These are phyloP conservation scores for Lathyrus sativus DNA, from an alignment of 306 rosid genomes.

Conservation along the genomic window DNA sequence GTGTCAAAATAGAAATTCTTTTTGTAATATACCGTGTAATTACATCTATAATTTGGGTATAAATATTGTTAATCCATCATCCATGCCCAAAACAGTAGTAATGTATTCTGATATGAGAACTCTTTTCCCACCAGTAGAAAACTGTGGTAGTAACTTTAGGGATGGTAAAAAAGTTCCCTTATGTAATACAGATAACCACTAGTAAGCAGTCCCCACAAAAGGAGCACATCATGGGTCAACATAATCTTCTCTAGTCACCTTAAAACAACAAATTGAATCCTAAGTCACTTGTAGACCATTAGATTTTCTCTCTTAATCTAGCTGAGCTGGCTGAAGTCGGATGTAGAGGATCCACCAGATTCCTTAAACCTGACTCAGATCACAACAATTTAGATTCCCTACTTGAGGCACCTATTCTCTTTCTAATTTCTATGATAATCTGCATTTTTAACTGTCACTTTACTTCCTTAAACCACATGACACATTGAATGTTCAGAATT, in stretches of 20 bases:
- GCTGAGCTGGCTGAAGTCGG: not conserved
- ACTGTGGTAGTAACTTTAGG: too few relatives aligned
- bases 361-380: slow-evolving; percentile 1
- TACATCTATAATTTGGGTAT: too few relatives aligned
- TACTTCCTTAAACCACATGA: slow-evolving; percentile 16
- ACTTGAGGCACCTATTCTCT: not conserved
- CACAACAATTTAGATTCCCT: not conserved
- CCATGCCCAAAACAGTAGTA: too few relatives aligned
- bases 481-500: slow-evolving; percentile 28
- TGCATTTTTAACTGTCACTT: not conserved
- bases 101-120: too few relatives aligned
- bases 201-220: not conserved
- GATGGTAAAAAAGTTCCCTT: too few relatives aligned
- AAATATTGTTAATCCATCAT: too few relatives aligned
- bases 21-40: too few relatives aligned
- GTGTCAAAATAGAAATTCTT: too few relatives aligned
- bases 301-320: not conserved
- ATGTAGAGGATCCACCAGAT: not conserved
- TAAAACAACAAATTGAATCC: not conserved
- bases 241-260: too few relatives aligned
- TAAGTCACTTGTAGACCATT: not conserved
- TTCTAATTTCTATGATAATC: too few relatives aligned
- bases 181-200: too few relatives aligned
- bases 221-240: not conserved
- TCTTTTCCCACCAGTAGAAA: not conserved